These are phyloP conservation scores for Capronia americana DNA, from an alignment of 2,329 filamentous ascomycete species.

Conservation along the genomic window DNA sequence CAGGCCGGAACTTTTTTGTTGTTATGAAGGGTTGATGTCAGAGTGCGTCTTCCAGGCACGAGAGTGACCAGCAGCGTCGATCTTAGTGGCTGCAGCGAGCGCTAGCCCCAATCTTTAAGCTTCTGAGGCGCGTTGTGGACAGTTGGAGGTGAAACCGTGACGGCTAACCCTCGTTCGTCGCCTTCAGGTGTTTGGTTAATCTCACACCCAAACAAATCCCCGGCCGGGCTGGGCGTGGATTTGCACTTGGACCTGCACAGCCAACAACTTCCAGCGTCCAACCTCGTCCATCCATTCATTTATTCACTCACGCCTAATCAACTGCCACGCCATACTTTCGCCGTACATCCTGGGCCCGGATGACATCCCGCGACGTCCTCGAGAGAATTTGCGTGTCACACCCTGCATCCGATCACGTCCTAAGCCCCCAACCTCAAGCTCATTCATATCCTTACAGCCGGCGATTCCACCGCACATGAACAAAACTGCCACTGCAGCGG, in stretches of 20 bases:
- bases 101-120: slow-evolving; percentile 14
- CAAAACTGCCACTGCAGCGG: slow-evolving; percentile 17
- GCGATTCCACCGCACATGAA: slow-evolving; percentile 27
- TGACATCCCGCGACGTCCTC: background rate
- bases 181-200: slow-evolving; percentile 14
- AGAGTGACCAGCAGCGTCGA: background rate
- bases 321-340: background rate
- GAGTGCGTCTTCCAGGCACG: slow-evolving; percentile 18
- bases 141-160: slow-evolving; percentile 8
- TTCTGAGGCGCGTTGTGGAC: slow-evolving; percentile 10
- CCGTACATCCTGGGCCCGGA: slow-evolving; percentile 1
- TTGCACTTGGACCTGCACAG: slow-evolving; percentile 9
- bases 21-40: slow-evolving; percentile 18
- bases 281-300: slow-evolving; percentile 18
- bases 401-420: background rate
- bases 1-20: background rate
- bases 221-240: slow-evolving; percentile 4
- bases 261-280: slow-evolving; percentile 15
- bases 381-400: background rate
- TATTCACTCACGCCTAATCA: background rate
- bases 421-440: background rate
- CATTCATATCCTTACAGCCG: background rate
- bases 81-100: background rate
- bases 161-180: slow-evolving; percentile 18
- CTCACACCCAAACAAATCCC: slow-evolving; percentile 22